Evolutionary conservation across 1,284 basidiomycete species (phyloP), one percentile per base, ranked within the genome.

Genomic region (Jaminaea rosea): DNA sequence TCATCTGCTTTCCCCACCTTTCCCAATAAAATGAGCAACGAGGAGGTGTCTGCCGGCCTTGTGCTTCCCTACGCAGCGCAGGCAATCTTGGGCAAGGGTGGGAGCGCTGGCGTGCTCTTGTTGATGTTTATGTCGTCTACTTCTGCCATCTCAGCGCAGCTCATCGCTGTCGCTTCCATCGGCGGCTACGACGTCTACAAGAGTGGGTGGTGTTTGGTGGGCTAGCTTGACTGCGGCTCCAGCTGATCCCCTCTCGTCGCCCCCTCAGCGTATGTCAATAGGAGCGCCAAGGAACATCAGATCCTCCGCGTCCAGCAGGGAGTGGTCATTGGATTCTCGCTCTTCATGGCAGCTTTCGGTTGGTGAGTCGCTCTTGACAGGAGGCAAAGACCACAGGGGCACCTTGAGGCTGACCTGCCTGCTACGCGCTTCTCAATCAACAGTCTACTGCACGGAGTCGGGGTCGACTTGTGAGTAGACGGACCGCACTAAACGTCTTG

Each of bases 111-210:
- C 4, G 62, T 67, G 13, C 52, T 66, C 17, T 50, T 65, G 10
- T 57, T 65, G 26, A 66, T 63, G 65, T 67, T 65, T 55, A 70
- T 70, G 67, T 55, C 51, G 31, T 65, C 59, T 49, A 70, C 69
- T 1, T 66, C 62, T 1, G 67, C 72, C 11, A 63, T 65, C 31
- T 65, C 60, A 1, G 63, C 63, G 3, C 60, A 65, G 50, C 49
- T 63, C 45, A 52, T 66, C 17, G 60, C 61, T n/a, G 62, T 67
- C 6, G 60, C 59, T 1, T 62, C 58, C 24, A 56, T 65, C 4
- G 49, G 55, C 2, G 56, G 63, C 5, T 65, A 63, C 52, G 63
- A 66, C 50, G 47, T 68, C 37, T 56, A 56, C 55, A 60, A 58
- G 52, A 44, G n/a, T n/a, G n/a, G n/a, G n/a, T n/a, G n/a, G n/a